Evolutionary conservation across 257 asterid genomes (phyloP).

Genomic region (Echites panduratus): DNA sequence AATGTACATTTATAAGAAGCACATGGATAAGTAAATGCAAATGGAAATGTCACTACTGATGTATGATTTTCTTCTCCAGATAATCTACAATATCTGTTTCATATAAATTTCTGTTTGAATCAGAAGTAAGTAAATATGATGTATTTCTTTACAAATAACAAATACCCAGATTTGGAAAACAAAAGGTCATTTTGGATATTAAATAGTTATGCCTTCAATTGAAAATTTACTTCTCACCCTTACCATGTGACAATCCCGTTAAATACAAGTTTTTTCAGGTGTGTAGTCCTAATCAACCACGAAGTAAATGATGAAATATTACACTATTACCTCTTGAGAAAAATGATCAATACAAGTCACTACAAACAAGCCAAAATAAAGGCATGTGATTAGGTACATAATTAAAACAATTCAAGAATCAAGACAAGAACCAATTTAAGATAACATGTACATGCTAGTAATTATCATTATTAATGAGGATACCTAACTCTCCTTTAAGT

Average conservation of each 20-base stretch:
- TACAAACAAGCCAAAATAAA: neutral
- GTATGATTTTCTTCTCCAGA: neutral
- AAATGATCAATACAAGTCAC: neutral
- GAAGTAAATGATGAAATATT: slow-evolving; percentile 33
- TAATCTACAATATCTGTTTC: slow-evolving; percentile 1
- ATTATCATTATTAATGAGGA: no score
- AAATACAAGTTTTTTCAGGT: slow-evolving; percentile 57
- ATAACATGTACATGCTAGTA: neutral
- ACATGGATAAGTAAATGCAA: neutral
- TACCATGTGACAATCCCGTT: slow-evolving; percentile 68
- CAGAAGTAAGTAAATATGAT: neutral
- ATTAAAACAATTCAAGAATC: neutral
- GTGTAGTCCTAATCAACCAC: slow-evolving; percentile 60
- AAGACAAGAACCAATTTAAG: neutral
- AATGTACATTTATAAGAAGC: neutral
- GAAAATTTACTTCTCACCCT: slow-evolving; percentile 47
- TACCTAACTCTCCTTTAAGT: no score
- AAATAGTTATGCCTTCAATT: neutral
- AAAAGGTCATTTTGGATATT: neutral
- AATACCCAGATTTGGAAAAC: neutral
- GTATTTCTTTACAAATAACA: neutral
- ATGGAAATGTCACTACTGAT: no score
- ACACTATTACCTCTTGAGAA: neutral
- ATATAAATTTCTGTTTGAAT: neutral
- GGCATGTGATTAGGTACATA: neutral